A percentile compares a stretch with the other conserved stretches of the same genome.
These are phyloP conservation scores for Hypoxylon sp. DNA, from an alignment of 2,329 filamentous ascomycete genomes.

Conservation along the genomic window DNA sequence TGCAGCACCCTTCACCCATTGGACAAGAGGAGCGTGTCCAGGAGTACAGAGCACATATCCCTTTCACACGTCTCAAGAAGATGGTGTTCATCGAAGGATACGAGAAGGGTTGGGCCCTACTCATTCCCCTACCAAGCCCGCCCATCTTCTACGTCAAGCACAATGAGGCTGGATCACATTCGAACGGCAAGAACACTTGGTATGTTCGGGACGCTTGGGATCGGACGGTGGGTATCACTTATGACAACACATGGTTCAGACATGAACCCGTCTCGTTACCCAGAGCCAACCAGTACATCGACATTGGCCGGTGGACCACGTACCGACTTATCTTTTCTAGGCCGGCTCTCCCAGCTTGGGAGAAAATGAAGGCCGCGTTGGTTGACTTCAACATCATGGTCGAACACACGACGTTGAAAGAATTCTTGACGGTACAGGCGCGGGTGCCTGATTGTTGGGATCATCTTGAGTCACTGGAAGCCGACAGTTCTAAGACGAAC, in stretches of 20 bases:
- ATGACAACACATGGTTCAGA: conserved; percentile 54
- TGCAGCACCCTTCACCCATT: conserved; percentile 33
- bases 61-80: conserved; percentile 63
- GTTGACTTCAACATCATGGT: conserved; percentile 80
- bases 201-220: conserved; percentile 62
- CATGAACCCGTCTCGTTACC: conserved; percentile 59
- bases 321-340: conserved; percentile 63
- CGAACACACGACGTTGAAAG: conserved; percentile 52
- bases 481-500: conserved; percentile 31
- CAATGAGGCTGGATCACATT: conserved; percentile 54
- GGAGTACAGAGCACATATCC: conserved; percentile 61
- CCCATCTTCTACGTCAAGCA: conserved; percentile 63
- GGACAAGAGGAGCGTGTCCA: conserved; percentile 39
- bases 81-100: conserved; percentile 58
- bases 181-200: conserved; percentile 57
- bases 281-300: conserved; percentile 59
- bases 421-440: conserved; percentile 60
- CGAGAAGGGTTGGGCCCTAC: conserved; percentile 56
- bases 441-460: conserved; percentile 59
- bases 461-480: conserved; percentile 55
- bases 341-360: conserved; percentile 54
- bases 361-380: conserved; percentile 67
- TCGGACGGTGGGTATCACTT: conserved; percentile 63
- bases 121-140: conserved; percentile 65
- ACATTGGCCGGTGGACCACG: conserved; percentile 71